Percentiles rank a stretch among this genome's conserved stretches.
These are phyloP conservation scores for Pyrenochaeta sp. DNA, from an alignment of 2,329 filamentous ascomycete genomes.

Conservation along the genomic window DNA sequence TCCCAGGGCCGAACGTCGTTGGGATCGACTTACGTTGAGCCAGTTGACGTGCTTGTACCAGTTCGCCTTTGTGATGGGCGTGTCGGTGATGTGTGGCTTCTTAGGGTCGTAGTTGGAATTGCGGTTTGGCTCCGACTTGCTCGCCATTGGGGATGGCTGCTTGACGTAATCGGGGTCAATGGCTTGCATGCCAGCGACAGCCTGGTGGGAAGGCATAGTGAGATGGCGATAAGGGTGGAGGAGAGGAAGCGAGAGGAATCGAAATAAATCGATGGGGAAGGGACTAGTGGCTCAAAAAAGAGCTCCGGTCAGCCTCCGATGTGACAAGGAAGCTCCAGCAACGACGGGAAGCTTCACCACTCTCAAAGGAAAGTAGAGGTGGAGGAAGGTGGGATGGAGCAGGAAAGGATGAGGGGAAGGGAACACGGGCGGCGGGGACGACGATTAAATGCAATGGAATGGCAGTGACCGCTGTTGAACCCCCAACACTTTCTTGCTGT, in stretches of 20 bases:
- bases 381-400: conserved; percentile 24
- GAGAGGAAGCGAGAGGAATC: conserved; percentile 23
- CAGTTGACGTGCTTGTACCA: conserved; percentile 96
- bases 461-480: conserved; percentile 33
- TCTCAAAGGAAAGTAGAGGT: conserved; percentile 27
- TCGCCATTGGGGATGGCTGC: conserved; percentile 58
- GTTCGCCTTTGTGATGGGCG: conserved; percentile 80
- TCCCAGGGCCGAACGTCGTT: too few species aligned
- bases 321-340: conserved; percentile 20
- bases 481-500: conserved; percentile 29
- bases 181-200: conserved; percentile 57
- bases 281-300: conserved; percentile 25
- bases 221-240: conserved; percentile 6
- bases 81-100: conserved; percentile 88
- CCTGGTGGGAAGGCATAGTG: conserved; percentile 62
- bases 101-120: conserved; percentile 65
- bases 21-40: conserved; percentile 72
- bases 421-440: conserved; percentile 19
- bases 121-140: conserved; percentile 60
- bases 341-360: conserved; percentile 31
- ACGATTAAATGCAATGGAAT: conserved; percentile 38
- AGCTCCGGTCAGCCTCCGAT: conserved; percentile 26
- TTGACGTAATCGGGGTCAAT: conserved; percentile 59
- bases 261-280: conserved; percentile 4
- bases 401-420: conserved; percentile 19